phyloP scores from a whole-genome alignment of 2,329 filamentous ascomycete species.

The Cercospora zeina region DNA sequence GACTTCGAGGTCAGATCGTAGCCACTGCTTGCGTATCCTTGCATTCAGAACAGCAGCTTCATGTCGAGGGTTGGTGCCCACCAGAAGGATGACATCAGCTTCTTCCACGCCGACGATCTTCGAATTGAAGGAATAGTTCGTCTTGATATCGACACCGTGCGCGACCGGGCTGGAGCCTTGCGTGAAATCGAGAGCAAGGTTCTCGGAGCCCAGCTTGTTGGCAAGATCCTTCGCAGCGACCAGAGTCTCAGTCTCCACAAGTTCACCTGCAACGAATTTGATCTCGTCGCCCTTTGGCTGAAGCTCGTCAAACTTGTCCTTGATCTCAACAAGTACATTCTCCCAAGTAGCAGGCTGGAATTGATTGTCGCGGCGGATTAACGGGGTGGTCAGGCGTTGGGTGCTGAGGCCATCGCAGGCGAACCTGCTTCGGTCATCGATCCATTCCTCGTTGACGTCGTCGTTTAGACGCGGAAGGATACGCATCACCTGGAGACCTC shows the following conservation, averaged over 20 bases:
- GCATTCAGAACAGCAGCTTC: conserved; percentile 95
- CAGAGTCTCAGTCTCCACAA: conserved; percentile 88
- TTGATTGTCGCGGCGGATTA: conserved; percentile 83
- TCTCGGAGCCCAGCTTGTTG: conserved; percentile 95
- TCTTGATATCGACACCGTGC: conserved; percentile 88
- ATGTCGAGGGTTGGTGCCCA: conserved; percentile 92
- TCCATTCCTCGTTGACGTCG: conserved; percentile 99
- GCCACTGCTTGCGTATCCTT: conserved; percentile 96
- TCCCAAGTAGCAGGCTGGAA: conserved; percentile 95
- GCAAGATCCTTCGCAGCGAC: conserved; percentile 96
- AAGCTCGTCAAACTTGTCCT: conserved; percentile 73
- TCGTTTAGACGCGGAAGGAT: conserved; percentile 91
- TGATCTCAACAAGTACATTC: conserved; percentile 86
- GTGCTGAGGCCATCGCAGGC: conserved; percentile 96
- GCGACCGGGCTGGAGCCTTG: conserved; percentile 79
- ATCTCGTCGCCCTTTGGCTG: conserved; percentile 89
- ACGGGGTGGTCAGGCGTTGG: conserved; percentile 87
- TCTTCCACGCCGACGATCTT: conserved; percentile 92
- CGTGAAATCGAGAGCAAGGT: conserved; percentile 87
- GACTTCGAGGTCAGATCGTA: conserved; percentile 90
- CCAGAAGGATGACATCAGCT: conserved; percentile 84
- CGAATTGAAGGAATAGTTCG: conserved; percentile 97
- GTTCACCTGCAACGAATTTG: conserved; percentile 88
- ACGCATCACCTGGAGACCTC: conserved; percentile 95
- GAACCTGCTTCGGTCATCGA: conserved; percentile 97